A percentile compares a stretch with the other conserved stretches of the same genome.
These are phyloP conservation scores for Penicillium sp. DNA, from an alignment of 2,329 filamentous ascomycete genomes.

Conservation along the genomic window DNA sequence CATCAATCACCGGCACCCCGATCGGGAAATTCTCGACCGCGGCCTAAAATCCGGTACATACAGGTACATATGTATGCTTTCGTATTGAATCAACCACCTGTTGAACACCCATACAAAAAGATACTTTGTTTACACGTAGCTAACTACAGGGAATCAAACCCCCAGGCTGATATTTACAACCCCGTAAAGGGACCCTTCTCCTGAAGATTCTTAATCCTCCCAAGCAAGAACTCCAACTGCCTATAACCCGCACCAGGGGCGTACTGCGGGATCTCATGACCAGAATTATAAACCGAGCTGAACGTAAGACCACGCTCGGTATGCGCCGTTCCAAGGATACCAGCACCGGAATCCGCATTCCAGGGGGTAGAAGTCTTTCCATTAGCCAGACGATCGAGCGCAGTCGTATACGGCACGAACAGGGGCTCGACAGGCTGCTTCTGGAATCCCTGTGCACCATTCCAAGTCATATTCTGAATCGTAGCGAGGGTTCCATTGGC, in stretches of 20 bases:
- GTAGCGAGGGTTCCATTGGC: slow-evolving; percentile 67
- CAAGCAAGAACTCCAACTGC: slow-evolving; percentile 72
- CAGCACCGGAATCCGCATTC: slow-evolving; percentile 52
- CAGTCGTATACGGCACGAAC: slow-evolving; percentile 63
- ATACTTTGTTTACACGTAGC: background rate
- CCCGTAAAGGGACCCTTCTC: slow-evolving; percentile 16
- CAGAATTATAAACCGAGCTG: slow-evolving; percentile 61
- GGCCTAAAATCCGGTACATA: no score
- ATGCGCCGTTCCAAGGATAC: slow-evolving; percentile 67
- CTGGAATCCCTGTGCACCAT: slow-evolving; percentile 68
- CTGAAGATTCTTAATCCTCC: slow-evolving; percentile 59
- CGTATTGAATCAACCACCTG: background rate
- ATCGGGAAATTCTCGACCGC: no score
- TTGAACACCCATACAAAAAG: background rate
- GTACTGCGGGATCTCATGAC: slow-evolving; percentile 65
- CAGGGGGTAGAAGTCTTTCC: slow-evolving; percentile 44
- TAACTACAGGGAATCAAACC: background rate
- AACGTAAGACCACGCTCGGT: slow-evolving; percentile 75
- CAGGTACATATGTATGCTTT: no score
- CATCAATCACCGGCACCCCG: no score
- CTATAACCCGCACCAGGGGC: slow-evolving; percentile 66
- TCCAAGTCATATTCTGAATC: slow-evolving; percentile 81
- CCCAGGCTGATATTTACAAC: background rate
- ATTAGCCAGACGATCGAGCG: slow-evolving; percentile 29
- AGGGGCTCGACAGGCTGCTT: slow-evolving; percentile 59